Evolutionary conservation across 176 grass and related monocot species (phyloP).

Genomic region (Echinochloa phyllopogon): DNA sequence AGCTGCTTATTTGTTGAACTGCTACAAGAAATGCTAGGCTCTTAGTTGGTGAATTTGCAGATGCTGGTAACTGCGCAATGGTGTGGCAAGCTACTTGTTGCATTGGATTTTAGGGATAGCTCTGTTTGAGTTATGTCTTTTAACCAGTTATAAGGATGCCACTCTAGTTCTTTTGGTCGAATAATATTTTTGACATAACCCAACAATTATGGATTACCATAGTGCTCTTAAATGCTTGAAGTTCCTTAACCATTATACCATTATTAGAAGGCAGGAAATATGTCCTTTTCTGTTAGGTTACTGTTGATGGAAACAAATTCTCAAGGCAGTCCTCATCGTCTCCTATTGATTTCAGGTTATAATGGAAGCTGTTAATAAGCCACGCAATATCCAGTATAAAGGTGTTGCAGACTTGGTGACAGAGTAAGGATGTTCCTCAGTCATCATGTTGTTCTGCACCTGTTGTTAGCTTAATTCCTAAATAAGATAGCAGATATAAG

Average conservation of each 20-base stretch:
- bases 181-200: neutral
- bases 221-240: slow-evolving; percentile 10
- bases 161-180: neutral
- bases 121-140: slow-evolving; percentile 15
- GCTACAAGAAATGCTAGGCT: neutral
- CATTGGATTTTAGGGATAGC: neutral
- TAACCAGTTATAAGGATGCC: neutral
- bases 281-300: slow-evolving; percentile 8
- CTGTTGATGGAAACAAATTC: neutral
- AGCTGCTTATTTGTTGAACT: neutral
- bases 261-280: neutral
- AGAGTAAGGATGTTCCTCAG: slow-evolving; percentile 69
- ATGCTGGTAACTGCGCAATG: slow-evolving; percentile 5
- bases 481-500: slow-evolving; percentile 5
- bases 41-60: neutral
- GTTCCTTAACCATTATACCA: neutral
- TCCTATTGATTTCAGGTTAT: slow-evolving; percentile 62
- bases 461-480: neutral
- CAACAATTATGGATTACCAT: neutral
- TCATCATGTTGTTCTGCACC: neutral
- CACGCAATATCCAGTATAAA: slow-evolving; percentile 89
- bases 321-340: neutral
- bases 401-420: slow-evolving; percentile 93
- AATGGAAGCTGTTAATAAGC: slow-evolving; percentile 95
- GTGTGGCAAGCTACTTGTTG: neutral